phyloP scores from a whole-genome alignment of 2,329 filamentous ascomycete genomes.

The Hypocrella siamensis region DNA sequence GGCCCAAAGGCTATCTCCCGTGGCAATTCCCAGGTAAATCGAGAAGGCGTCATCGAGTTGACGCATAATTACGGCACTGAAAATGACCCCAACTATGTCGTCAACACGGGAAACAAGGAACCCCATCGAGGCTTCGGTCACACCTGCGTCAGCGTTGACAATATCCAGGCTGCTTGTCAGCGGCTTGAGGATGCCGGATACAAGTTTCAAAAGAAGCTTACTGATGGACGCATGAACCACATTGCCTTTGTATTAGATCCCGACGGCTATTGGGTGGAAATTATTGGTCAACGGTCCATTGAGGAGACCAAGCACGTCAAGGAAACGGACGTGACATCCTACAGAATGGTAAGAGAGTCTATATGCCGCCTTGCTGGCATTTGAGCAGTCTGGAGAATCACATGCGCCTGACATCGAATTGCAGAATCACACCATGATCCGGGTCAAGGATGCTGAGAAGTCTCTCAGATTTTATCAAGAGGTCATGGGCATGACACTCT shows the following conservation, averaged over 20 bases:
- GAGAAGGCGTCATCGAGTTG: conserved; percentile 81
- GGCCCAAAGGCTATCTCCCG: conserved; percentile 56
- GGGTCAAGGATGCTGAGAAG: conserved; percentile 67
- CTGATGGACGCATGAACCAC: conserved; percentile 70
- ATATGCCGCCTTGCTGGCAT: not conserved
- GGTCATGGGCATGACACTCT: conserved; percentile 71
- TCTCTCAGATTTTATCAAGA: conserved; percentile 73
- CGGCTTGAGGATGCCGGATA: conserved; percentile 82
- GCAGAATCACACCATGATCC: conserved; percentile 84
- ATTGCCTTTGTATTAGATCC: conserved; percentile 88
- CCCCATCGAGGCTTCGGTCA: conserved; percentile 76
- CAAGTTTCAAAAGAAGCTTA: conserved; percentile 86
- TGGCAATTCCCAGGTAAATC: conserved; percentile 59
- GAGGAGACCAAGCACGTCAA: conserved; percentile 58
- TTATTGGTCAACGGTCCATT: conserved; percentile 56
- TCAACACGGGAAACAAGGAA: conserved; percentile 84
- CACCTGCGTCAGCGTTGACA: conserved; percentile 67
- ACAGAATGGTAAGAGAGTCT: conserved; percentile 43
- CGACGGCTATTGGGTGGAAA: conserved; percentile 76
- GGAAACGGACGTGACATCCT: conserved; percentile 58
- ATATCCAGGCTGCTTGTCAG: conserved; percentile 79
- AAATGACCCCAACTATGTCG: conserved; percentile 60
- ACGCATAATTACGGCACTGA: conserved; percentile 81
- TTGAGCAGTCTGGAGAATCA: too few species aligned
- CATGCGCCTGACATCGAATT: too few species aligned